Conservation (phyloP, 208 protist genomes). For the Acanthamoeba royreba region DNA sequence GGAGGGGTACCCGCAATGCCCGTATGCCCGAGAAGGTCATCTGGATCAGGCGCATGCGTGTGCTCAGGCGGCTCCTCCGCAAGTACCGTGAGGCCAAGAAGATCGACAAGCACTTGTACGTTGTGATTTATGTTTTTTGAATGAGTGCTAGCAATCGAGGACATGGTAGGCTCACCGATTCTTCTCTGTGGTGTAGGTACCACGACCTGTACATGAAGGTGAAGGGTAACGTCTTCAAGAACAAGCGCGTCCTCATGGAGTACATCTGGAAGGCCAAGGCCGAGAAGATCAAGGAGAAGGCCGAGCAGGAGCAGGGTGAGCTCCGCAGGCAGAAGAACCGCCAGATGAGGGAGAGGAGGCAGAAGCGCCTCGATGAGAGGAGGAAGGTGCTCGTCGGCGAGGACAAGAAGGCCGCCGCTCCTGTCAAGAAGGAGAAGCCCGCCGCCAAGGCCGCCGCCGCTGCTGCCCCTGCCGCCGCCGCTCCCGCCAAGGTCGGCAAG, state of each 20-base stretch:
- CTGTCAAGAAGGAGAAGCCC: slow-evolving; percentile 26
- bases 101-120: slow-evolving; percentile 95
- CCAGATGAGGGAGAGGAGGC: slow-evolving; percentile 58
- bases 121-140: background rate
- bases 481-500: background rate
- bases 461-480: background rate
- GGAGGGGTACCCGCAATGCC: slow-evolving; percentile 95
- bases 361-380: background rate
- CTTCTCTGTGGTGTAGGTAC: slow-evolving; percentile 73
- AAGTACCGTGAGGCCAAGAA: slow-evolving; percentile 98
- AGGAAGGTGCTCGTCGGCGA: background rate
- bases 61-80: slow-evolving; percentile 93
- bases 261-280: slow-evolving; percentile 97
- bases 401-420: background rate
- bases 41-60: slow-evolving; percentile 97
- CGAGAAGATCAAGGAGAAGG: slow-evolving; percentile 92
- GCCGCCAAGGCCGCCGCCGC: background rate
- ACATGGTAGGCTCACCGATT: background rate
- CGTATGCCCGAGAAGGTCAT: slow-evolving; percentile 95
- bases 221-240: slow-evolving; percentile 99
- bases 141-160: background rate
- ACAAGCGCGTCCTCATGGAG: slow-evolving; percentile 98
- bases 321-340: slow-evolving; percentile 75
- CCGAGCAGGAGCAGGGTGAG: slow-evolving; percentile 88
- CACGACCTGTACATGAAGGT: slow-evolving; percentile 95